Evolutionary conservation across 1,139 yeast genomes (phyloP), one percentile per base, ranked within the genome.

Genomic region (Kodamaea derodonti): DNA sequence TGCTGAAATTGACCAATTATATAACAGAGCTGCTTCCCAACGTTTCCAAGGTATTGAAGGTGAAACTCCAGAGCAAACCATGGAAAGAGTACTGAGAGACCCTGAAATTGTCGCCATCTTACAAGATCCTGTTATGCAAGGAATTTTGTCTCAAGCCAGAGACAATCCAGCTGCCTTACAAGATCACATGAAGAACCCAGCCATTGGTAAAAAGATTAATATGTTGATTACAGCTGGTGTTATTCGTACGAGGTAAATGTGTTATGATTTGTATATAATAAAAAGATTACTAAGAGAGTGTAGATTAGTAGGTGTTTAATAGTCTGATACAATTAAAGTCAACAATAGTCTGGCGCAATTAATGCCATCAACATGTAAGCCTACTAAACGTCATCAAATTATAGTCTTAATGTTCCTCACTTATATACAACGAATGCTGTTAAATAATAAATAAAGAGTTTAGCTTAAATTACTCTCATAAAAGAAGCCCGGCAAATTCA

Each of bases 111-210:
- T 84, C 35, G 74, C 80, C 40, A 88, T 90, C 49, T 75, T 94
- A 63, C 94, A 86, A 60, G 97, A 92, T 58, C 98, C 98, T 11
- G 90, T 92, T 30, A 92, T 94, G 97, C 94, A 88, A 66, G 84
- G 92, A 41, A 92, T 94, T 48, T 75, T 94, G 57, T 83, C 80
- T 46, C 98, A 94, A 67, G 98, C 97, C 14, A 86, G 84, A 61
- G 87, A 81, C 43, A 85, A 94, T 58, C 98, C 98, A 31, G 95
- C 95, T 34, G 97, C 98, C 32, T 75, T 94, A 49, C 94, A 86
- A 58, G 97, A 92, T 50, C 98, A 94, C 65, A 88, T 94, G 97
- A 85, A 78, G 72, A 94, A 92, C 65, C 97, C 98, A 24, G 95
- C 81, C 46, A 88, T 94, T 36, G 78, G 81, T 52, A 82, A 80